Conservation (phyloP, 2,329 filamentous ascomycete species). For the Clarireedia hainanense region DNA sequence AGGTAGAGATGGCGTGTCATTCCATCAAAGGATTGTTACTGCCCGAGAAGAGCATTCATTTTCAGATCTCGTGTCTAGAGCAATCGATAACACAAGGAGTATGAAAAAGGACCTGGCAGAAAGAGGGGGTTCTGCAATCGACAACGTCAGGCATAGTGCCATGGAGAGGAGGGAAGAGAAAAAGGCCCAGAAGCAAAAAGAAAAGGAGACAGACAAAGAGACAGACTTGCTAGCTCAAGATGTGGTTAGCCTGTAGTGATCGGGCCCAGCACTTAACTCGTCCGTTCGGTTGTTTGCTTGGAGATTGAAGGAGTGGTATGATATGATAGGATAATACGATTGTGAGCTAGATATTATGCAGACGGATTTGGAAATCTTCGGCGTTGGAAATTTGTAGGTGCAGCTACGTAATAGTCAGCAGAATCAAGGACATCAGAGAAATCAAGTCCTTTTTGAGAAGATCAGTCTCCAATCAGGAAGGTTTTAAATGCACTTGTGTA, state of each 20-base stretch:
- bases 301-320: not conserved
- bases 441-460: too few species aligned
- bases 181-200: not conserved
- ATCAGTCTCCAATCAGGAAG: too few species aligned
- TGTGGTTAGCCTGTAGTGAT: too few species aligned
- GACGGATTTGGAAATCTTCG: not conserved
- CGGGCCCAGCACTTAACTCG: too few species aligned
- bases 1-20: constrained; percentile 8
- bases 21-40: constrained; percentile 9
- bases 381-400: not conserved
- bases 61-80: constrained; percentile 22
- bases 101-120: constrained; percentile 3
- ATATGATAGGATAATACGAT: not conserved
- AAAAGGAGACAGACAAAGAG: not conserved
- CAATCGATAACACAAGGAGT: constrained; percentile 19
- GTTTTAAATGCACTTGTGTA: too few species aligned
- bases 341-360: not conserved
- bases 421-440: too few species aligned
- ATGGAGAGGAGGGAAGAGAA: constrained; percentile 17
- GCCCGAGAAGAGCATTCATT: constrained; percentile 11
- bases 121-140: not conserved
- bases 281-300: not conserved
- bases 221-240: not conserved
- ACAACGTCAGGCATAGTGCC: constrained; percentile 14
- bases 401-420: too few species aligned